Conservation (phyloP, 305 asterid species). For the Rubia peregrina region DNA sequence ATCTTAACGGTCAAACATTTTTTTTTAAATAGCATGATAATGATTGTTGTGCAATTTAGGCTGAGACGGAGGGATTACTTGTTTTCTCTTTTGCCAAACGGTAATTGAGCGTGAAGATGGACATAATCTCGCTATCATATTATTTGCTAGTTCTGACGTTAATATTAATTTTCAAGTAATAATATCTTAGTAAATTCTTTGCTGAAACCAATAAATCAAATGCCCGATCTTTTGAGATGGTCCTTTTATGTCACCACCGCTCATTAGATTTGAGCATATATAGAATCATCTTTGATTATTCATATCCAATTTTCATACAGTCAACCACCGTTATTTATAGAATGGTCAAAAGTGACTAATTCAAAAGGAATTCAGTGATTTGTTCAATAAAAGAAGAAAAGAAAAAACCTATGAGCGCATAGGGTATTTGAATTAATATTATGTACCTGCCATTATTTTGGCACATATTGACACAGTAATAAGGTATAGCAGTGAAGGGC, state of each 20-base stretch:
- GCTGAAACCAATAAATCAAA: too few relatives aligned
- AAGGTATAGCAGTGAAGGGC: constrained; percentile 9
- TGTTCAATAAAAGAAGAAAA: not conserved
- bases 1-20: too few relatives aligned
- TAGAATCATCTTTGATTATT: not conserved
- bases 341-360: not conserved
- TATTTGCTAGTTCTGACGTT: too few relatives aligned
- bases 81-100: too few relatives aligned
- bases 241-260: too few relatives aligned
- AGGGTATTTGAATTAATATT: not conserved
- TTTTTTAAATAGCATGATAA: too few relatives aligned
- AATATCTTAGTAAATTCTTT: too few relatives aligned
- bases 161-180: too few relatives aligned
- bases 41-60: too few relatives aligned
- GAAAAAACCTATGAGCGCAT: not conserved
- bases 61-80: too few relatives aligned
- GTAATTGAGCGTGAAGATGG: too few relatives aligned
- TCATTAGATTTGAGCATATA: not conserved
- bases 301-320: not conserved
- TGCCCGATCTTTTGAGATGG: not conserved
- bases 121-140: too few relatives aligned
- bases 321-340: not conserved
- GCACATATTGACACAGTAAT: constrained; percentile 11
- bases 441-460: constrained; percentile 8
- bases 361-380: not conserved